Evolutionary conservation across 768 basidiomycete species (phyloP).

Genomic region (Lactarius psammicola): DNA sequence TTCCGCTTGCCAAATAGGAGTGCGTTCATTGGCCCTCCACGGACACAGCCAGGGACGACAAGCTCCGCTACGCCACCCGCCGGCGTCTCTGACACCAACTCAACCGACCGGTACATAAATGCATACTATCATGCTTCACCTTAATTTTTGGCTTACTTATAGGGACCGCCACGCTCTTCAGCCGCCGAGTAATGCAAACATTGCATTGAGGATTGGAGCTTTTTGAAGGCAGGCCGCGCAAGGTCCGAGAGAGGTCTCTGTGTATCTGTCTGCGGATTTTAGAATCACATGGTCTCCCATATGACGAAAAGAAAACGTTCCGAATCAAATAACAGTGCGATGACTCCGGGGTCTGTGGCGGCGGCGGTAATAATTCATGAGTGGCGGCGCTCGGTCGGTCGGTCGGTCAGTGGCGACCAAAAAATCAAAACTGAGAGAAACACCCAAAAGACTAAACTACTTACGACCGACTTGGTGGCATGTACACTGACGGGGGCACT

Average conservation of each 20-base stretch:
- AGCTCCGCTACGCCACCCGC: background rate
- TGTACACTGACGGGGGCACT: no score
- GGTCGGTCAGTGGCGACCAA: background rate
- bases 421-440: background rate
- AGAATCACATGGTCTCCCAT: background rate
- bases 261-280: background rate
- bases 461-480: no score
- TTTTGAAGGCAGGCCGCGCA: background rate
- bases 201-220: background rate
- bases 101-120: background rate
- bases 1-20: background rate
- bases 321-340: background rate
- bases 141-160: background rate
- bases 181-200: background rate
- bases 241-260: no score
- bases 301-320: background rate
- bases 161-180: background rate
- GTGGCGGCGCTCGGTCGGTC: background rate
- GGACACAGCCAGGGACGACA: background rate
- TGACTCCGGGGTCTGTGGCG: background rate
- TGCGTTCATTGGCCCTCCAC: background rate
- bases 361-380: background rate
- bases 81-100: background rate
- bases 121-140: background rate
- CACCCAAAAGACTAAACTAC: background rate